Base-by-base conservation (phyloP, 352 stramenopile genomes). In the Phytophthora palmivora region DNA sequence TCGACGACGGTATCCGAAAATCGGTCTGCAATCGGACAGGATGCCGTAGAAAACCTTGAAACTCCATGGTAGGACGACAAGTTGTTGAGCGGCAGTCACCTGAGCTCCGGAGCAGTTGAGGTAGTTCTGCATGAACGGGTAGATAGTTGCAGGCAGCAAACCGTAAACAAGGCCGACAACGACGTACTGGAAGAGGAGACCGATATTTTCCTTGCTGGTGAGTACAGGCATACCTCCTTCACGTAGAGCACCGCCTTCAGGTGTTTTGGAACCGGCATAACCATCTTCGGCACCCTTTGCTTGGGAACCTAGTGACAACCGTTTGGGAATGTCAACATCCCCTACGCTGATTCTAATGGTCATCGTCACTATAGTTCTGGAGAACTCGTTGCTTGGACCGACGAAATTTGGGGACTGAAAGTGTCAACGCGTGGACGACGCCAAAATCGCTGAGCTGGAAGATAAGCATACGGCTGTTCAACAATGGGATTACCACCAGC, bases 1-100 rank as follows among this genome's bases (percentile, higher is more conserved):
- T 38, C 78, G 78, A 55, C 76, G 76, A 45, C 78, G 78, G 61
- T 82, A 85, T 14, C 78, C 78, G 43, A 62, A 78, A 50, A 88
- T 84, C 19, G 78, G 77, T 2, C 60, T 44, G 38, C 60, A 69
- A 19, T 69, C 60, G 0, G 60, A 69, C 60, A 69, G 48, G 44
- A n/a, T n/a, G n/a, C n/a, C n/a, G n/a, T n/a, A n/a, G n/a, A n/a
- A n/a, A n/a, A n/a, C n/a, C n/a, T n/a, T 87, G 62, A 85, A 82
- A 26, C 72, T 84, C 78, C 78, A 87, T 1, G 74, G 73, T 5
- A 87, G 41, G 28, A 62, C 60, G n/a, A 84, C 51, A 3, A 87
- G 52, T 44, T 68, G 64, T n/a, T 58, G 60, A 4, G 77, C 77
- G 15, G 77, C 70, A 37, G 79, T 47, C 1, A 76, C 51, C 62